phyloP scores from a whole-genome alignment of 78 protist species.

The Isochrysis galbana region DNA sequence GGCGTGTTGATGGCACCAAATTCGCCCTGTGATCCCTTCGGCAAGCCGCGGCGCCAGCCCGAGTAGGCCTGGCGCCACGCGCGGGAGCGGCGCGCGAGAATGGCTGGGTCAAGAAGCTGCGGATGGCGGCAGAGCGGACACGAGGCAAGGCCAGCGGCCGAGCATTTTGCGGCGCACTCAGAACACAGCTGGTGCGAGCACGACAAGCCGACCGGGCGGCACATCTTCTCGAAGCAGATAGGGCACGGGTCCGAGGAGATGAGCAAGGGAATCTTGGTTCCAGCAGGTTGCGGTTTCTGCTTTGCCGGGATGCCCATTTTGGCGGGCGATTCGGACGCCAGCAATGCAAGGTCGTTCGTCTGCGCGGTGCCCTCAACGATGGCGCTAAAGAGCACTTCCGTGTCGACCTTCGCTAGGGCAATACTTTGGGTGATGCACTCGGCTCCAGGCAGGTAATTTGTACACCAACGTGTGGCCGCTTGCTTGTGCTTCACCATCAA shows the following conservation, averaged over 20 bases:
- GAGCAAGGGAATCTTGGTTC: no score
- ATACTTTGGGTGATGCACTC: no score
- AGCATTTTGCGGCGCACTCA: neutral
- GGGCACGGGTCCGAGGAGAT: no score
- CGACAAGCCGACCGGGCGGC: neutral
- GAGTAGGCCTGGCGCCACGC: neutral
- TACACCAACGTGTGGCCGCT: neutral
- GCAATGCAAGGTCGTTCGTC: no score
- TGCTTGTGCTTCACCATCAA: neutral
- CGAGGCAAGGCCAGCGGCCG: neutral
- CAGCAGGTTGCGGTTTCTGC: no score
- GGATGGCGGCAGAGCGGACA: conserved; percentile 19
- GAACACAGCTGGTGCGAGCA: neutral
- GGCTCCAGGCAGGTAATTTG: neutral
- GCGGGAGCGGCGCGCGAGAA: neutral
- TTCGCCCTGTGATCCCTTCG: neutral
- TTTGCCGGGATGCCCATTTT: neutral
- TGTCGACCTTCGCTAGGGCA: no score
- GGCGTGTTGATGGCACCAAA: neutral
- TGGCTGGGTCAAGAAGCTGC: neutral
- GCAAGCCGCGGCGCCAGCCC: neutral
- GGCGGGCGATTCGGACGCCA: neutral
- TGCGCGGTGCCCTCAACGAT: no score
- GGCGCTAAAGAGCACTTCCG: no score
- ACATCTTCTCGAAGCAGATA: neutral